Conservation (phyloP, 2,329 filamentous ascomycete genomes). For the Byssochlamys sp. region DNA sequence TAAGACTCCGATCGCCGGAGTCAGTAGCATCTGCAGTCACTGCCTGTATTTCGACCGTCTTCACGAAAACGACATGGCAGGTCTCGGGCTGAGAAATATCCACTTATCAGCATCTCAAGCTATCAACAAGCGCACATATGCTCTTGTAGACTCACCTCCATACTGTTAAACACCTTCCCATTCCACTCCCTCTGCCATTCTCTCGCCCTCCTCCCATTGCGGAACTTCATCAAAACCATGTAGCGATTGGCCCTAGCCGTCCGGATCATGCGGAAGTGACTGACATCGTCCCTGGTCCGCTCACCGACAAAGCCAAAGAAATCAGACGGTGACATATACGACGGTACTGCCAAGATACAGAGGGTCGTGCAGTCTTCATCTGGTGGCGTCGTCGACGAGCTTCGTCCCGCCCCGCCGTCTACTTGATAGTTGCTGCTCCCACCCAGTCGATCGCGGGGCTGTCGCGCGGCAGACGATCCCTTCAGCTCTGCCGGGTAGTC, state of each 20-base stretch:
- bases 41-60: conserved; percentile 74
- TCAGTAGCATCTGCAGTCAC: conserved; percentile 43
- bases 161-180: conserved; percentile 81
- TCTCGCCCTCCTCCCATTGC: conserved; percentile 61
- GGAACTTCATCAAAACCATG: conserved; percentile 91
- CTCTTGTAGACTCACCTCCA: conserved; percentile 55
- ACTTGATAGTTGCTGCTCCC: conserved; percentile 11
- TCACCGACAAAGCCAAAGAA: conserved; percentile 87
- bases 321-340: conserved; percentile 82
- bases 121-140: conserved; percentile 5
- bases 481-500: conserved; percentile 36
- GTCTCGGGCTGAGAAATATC: conserved; percentile 60
- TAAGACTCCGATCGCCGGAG: conserved; percentile 56
- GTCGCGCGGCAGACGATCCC: conserved; percentile 27
- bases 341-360: conserved; percentile 88
- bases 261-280: conserved; percentile 88
- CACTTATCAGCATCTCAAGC: conserved; percentile 9
- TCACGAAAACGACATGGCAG: conserved; percentile 90
- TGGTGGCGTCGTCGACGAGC: conserved; percentile 8
- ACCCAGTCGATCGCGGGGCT: conserved; percentile 16
- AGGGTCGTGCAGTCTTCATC: conserved; percentile 68
- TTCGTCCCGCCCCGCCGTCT: conserved; percentile 5
- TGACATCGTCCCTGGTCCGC: conserved; percentile 73
- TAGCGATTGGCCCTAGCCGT: conserved; percentile 83
- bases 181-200: conserved; percentile 82